Percentiles rank a stretch among this genome's conserved stretches.
phyloP scores from a whole-genome alignment of 2,329 filamentous ascomycete genomes.

The Fusarium multiceps region DNA sequence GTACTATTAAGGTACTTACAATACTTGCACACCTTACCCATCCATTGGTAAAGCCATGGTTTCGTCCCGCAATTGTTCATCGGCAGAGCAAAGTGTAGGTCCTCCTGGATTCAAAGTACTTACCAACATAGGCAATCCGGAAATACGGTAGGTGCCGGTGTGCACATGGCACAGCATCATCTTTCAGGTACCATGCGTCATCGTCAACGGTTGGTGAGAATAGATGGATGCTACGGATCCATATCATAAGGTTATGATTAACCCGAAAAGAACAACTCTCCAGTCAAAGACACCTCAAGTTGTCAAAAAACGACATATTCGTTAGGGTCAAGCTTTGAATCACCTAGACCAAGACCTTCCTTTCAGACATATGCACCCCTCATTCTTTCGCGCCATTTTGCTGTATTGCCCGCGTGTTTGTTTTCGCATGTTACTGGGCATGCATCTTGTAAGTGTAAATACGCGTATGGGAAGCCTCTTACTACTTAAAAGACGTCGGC shows the following conservation, averaged over 20 bases:
- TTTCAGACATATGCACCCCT: neutral
- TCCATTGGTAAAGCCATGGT: neutral
- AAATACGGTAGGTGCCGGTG: constrained; percentile 27
- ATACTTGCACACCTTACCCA: neutral
- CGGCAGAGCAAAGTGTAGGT: neutral
- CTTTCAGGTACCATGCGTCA: constrained; percentile 23
- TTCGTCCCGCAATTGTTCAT: neutral
- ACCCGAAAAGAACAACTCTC: neutral
- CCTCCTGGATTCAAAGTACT: constrained; percentile 19
- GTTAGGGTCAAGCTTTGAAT: neutral
- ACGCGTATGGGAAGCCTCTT: neutral
- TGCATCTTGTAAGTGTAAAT: constrained; percentile 1
- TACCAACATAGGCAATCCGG: constrained; percentile 16
- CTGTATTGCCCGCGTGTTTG: constrained; percentile 24
- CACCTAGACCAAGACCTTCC: neutral
- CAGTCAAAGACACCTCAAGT: neutral
- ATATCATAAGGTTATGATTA: neutral
- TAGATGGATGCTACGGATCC: neutral
- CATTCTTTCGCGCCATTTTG: constrained; percentile 24
- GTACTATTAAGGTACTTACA: neutral
- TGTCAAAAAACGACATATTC: neutral
- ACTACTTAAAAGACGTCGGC: neutral
- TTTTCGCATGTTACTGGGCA: constrained; percentile 18
- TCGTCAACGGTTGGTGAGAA: constrained; percentile 13
- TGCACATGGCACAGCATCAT: constrained; percentile 23